Base-by-base conservation (phyloP, 129 eudicot genomes). In the Kitagawia praeruptora region DNA sequence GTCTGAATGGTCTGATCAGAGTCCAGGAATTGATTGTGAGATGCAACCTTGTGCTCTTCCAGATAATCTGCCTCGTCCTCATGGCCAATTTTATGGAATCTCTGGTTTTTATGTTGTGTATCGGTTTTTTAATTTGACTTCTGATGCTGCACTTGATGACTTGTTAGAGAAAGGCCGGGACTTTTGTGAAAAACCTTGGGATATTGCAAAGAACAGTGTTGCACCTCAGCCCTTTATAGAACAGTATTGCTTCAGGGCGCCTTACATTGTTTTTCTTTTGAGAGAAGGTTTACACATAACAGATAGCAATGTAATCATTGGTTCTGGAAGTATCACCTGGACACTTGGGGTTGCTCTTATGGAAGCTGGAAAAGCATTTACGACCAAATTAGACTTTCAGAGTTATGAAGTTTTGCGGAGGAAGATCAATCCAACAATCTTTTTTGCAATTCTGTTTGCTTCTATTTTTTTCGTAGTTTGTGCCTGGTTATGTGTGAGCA, bases 301-400 rank as follows among this genome's bases (percentile, higher is more conserved):
- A 77, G 99, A 92, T 41, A 82, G 86, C 78, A 85, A 89, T 47
- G 92, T 92, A 19, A 82, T 61, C 47, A 85, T 96, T 80, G 99
- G 97, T 80, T 96, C 99, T 38, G 99, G 99, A 75, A 93, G 99
- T 72, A 92, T 91, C 81, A 92, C 99, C 44, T 96, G 99, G 99
- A 92, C 99, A 8, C 92, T 89, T 73, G 99, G 99, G 64, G 99
- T 92, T 85, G 99, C 99, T 18, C 83, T 96, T 37, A 79, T 87
- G 85, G 99, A 96, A 89, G 97, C 91, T 69, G 99, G 98, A 61
- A 96, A 86, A 82, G 88, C 87, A 21, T 81, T 85, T 86, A 79
- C 92, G 18, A 83, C 82, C 47, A 75, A 80, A 76, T 42, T 38
- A 13, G 87, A 78, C 64, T 80, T 87, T 86, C 85, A 63, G 66